Conservation (phyloP, 139 green algal species). For the Axilococcus clingmanii region DNA sequence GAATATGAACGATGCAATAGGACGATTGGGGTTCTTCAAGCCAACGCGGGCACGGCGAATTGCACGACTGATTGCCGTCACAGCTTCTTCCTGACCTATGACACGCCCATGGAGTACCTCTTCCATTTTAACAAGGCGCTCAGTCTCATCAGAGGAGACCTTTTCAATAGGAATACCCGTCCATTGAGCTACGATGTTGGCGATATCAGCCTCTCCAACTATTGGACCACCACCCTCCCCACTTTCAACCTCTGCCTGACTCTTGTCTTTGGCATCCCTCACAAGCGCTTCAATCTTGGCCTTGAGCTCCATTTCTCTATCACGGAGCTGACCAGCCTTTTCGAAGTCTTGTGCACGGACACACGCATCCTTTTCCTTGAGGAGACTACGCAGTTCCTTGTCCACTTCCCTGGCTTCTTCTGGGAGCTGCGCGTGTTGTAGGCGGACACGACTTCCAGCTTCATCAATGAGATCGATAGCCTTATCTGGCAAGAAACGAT, state of each 20-base stretch:
- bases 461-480: slow-evolving; percentile 99
- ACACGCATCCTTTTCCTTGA: slow-evolving; percentile 98
- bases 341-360: slow-evolving; percentile 92
- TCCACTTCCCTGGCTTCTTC: slow-evolving; percentile 92
- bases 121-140: slow-evolving; percentile 98
- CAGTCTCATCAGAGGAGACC: slow-evolving; percentile 84
- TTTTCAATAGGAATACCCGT: slow-evolving; percentile 83
- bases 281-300: slow-evolving; percentile 81
- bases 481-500: slow-evolving; percentile 58
- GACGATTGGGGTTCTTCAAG: slow-evolving; percentile 97
- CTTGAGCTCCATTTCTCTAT: slow-evolving; percentile 97
- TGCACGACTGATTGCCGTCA: slow-evolving; percentile 78
- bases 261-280: slow-evolving; percentile 9
- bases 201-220: slow-evolving; percentile 90
- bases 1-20: slow-evolving; percentile 98
- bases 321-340: slow-evolving; percentile 88
- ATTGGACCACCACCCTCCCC: slow-evolving; percentile 57
- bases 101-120: slow-evolving; percentile 87
- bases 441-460: slow-evolving; percentile 89
- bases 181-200: slow-evolving; percentile 93
- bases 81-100: slow-evolving; percentile 95
- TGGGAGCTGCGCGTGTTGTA: slow-evolving; percentile 92
- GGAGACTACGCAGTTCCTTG: slow-evolving; percentile 80
- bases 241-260: slow-evolving; percentile 62
- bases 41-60: slow-evolving; percentile 92